Evolutionary conservation across 139 green algal species (phyloP), one percentile per base, ranked within the genome.

Genomic region (Ettlia oleoabundans): DNA sequence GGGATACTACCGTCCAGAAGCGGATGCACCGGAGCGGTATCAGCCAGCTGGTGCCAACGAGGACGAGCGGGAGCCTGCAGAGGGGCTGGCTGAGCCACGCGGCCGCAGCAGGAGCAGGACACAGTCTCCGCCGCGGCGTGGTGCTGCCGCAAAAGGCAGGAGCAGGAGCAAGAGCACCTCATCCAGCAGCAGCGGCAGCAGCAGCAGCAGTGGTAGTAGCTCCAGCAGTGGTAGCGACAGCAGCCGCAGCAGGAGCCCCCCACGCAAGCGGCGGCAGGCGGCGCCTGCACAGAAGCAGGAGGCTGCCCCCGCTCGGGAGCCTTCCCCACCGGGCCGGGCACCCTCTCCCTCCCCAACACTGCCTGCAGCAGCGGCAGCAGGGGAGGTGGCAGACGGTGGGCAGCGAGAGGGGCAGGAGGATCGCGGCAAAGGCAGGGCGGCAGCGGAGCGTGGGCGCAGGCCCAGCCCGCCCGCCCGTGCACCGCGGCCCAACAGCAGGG

Each of bases 241-340:
- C 64, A 77, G 63, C 73, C 41, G 72, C 35, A 76, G 58, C 81
- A 35, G 65, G 30, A 82, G 81, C 81, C 51, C 63, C 3, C 72
- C 47, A 0, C 72, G 63, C 42, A 76, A 55, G 79, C 62, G 52
- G 24, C 32, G 82, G 35, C 13, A 71, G 65, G 37, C 72, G 0
- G 37, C 68, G 21, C 69, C 82, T 5, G 88, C 88, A 77, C 4
- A 73, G 87, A 7, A 75, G 72, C 41, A 77, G 42, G 74, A 63
- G 22, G 76, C 64, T 28, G 26, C 58, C 8, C 47, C 67, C 33
- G 10, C 74, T 0, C 37, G 38, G 0, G 55, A 55, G 26, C n/a
- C 43, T 28, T 41, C 37, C 55, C 73, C 73, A 15, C 52, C 52
- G 1, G 43, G 71, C 47, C 43, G 47, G 15, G 71, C 71, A 19